These are phyloP conservation scores for Fusarium sp. DNA, from an alignment of 2,329 filamentous ascomycete genomes.

Conservation along the genomic window DNA sequence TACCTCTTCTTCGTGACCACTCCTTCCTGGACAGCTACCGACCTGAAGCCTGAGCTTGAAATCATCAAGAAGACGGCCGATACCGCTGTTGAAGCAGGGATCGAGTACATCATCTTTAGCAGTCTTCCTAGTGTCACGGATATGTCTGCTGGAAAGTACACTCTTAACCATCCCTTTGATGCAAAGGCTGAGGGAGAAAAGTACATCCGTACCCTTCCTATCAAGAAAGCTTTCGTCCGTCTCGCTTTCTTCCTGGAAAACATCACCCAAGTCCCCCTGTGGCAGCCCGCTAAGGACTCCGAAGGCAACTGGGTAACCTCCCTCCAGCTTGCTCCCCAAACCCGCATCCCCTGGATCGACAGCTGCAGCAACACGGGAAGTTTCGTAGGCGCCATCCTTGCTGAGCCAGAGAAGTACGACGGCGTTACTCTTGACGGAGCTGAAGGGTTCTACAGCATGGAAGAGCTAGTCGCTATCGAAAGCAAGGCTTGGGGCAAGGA, in stretches of 20 bases:
- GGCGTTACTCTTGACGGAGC: slow-evolving; percentile 59
- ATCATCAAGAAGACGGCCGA: slow-evolving; percentile 56
- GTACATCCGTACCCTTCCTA: slow-evolving; percentile 60
- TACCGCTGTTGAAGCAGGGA: slow-evolving; percentile 51
- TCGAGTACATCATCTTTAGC: slow-evolving; percentile 55
- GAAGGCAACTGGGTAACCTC: slow-evolving; percentile 47
- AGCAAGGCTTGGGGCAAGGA: slow-evolving; percentile 54
- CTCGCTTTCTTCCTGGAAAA: slow-evolving; percentile 59
- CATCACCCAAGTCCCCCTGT: slow-evolving; percentile 40
- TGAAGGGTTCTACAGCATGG: slow-evolving; percentile 50
- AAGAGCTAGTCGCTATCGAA: slow-evolving; percentile 55
- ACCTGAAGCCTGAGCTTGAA: slow-evolving; percentile 50
- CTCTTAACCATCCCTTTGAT: slow-evolving; percentile 58
- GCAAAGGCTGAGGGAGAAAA: slow-evolving; percentile 62
- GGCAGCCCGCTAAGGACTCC: slow-evolving; percentile 46
- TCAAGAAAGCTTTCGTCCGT: slow-evolving; percentile 57
- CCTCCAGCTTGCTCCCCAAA: slow-evolving; percentile 36
- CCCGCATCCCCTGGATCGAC: slow-evolving; percentile 58
- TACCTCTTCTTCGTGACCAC: slow-evolving; percentile 62
- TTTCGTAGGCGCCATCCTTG: slow-evolving; percentile 55
- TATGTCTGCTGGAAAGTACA: slow-evolving; percentile 51
- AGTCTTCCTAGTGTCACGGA: slow-evolving; percentile 50
- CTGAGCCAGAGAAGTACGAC: slow-evolving; percentile 55
- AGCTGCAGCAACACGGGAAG: slow-evolving; percentile 57
- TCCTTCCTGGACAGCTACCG: slow-evolving; percentile 51